These are phyloP conservation scores for Chaetomium sp. DNA, from an alignment of 2,329 filamentous ascomycete genomes.

Conservation along the genomic window DNA sequence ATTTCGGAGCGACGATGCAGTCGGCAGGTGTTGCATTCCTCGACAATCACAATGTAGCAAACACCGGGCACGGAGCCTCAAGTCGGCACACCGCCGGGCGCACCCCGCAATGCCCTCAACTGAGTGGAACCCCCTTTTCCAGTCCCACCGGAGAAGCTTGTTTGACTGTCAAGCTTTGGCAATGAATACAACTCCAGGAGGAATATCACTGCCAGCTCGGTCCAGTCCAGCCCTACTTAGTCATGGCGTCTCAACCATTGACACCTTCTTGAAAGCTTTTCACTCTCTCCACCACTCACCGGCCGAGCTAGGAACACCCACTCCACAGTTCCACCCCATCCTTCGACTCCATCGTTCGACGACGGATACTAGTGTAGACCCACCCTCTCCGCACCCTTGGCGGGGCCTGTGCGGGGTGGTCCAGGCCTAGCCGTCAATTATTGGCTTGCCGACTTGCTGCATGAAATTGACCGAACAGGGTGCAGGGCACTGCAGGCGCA, in stretches of 20 bases:
- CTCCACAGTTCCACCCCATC: not conserved
- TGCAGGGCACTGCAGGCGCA: too few relatives aligned
- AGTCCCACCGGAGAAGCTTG: not conserved
- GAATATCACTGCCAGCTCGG: not conserved
- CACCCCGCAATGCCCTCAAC: not conserved
- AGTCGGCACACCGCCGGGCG: not conserved
- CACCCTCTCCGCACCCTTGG: conserved; percentile 13
- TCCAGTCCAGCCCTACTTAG: not conserved
- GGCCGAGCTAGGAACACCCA: not conserved
- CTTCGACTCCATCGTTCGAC: too few relatives aligned
- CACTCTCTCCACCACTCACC: not conserved
- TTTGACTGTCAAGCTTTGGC: not conserved
- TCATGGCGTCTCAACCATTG: not conserved
- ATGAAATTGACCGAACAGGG: not conserved
- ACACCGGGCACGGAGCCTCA: not conserved
- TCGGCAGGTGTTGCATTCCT: not conserved
- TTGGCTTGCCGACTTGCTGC: not conserved
- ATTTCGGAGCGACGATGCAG: not conserved
- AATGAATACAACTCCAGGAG: not conserved
- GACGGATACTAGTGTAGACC: too few relatives aligned
- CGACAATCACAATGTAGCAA: not conserved
- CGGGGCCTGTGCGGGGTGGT: not conserved
- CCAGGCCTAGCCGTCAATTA: not conserved
- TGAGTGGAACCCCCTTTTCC: not conserved
- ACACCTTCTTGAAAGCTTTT: not conserved